Percentiles rank a stretch among this genome's conserved stretches.
These are phyloP conservation scores for Epichloe scottii DNA, from an alignment of 2,329 filamentous ascomycete genomes.

Conservation along the genomic window DNA sequence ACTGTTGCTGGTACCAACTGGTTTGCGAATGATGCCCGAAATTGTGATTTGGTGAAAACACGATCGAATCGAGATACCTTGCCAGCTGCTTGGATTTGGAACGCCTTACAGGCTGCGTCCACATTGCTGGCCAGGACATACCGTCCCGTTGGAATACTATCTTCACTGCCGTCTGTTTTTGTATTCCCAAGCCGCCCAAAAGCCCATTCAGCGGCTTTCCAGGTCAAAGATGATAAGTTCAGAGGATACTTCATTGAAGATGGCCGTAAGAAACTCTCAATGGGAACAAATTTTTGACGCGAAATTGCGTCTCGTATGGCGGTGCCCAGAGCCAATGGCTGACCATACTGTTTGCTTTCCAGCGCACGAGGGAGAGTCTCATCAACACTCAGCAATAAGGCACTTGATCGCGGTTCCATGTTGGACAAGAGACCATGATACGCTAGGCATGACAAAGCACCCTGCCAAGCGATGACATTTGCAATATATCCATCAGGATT, in stretches of 20 bases:
- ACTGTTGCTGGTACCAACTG: conserved; percentile 34
- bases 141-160: conserved; percentile 45
- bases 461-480: conserved; percentile 69
- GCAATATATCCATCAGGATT: conserved; percentile 80
- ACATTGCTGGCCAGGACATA: conserved; percentile 55
- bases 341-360: conserved; percentile 65
- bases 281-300: conserved; percentile 55
- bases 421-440: conserved; percentile 43
- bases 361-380: conserved; percentile 58
- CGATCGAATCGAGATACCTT: conserved; percentile 46
- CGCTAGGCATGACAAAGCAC: conserved; percentile 57
- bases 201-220: conserved; percentile 64
- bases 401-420: conserved; percentile 28
- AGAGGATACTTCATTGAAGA: conserved; percentile 60
- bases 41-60: conserved; percentile 54
- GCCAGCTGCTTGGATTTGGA: conserved; percentile 31
- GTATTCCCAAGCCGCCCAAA: conserved; percentile 55
- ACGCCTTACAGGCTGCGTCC: conserved; percentile 43
- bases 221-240: conserved; percentile 57
- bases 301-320: conserved; percentile 65
- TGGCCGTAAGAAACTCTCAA: conserved; percentile 53
- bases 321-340: conserved; percentile 66
- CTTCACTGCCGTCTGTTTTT: conserved; percentile 32
- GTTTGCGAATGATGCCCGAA: conserved; percentile 44
- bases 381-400: conserved; percentile 41